Percentiles rank a stretch among this genome's conserved stretches.
Evolutionary conservation across 2,329 filamentous ascomycete genomes (phyloP).

Genomic region (Sporothrix pseudoabietina): DNA sequence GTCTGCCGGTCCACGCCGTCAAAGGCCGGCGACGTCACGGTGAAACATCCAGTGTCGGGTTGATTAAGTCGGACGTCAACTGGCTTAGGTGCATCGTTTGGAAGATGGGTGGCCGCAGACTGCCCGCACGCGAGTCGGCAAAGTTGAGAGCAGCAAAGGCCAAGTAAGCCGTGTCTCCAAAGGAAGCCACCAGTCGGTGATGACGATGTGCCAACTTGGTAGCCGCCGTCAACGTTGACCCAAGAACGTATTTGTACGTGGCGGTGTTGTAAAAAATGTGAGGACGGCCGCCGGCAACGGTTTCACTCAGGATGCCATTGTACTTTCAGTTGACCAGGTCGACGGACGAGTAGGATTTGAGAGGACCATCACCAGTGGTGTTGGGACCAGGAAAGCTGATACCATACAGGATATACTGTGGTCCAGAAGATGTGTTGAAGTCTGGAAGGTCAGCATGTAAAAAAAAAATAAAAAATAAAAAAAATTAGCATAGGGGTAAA

Average conservation of each 20-base stretch:
- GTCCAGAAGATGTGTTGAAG: not conserved
- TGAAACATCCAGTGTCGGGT: not conserved
- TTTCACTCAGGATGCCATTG: conserved; percentile 11
- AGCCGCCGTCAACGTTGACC: not conserved
- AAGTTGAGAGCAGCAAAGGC: not conserved
- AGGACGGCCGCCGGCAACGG: not conserved
- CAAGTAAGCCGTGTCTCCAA: not conserved
- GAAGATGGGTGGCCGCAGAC: conserved; percentile 16
- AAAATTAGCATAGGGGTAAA: not conserved
- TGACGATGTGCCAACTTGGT: not conserved
- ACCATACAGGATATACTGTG: not conserved
- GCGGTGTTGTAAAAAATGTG: not conserved
- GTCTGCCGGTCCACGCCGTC: not conserved
- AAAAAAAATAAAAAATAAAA: too few species aligned
- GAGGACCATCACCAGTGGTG: not conserved
- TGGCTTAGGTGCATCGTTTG: conserved; percentile 9
- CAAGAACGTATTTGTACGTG: not conserved
- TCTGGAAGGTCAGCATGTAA: not conserved
- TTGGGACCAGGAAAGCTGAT: conserved; percentile 12
- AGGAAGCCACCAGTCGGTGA: not conserved
- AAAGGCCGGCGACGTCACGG: not conserved
- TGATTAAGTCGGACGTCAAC: not conserved
- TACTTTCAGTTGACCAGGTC: conserved; percentile 17
- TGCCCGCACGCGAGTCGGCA: not conserved
- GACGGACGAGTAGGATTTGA: conserved; percentile 6